These are phyloP conservation scores for Przewalskia tangutica DNA, from an alignment of 257 asterid species.

Conservation along the genomic window DNA sequence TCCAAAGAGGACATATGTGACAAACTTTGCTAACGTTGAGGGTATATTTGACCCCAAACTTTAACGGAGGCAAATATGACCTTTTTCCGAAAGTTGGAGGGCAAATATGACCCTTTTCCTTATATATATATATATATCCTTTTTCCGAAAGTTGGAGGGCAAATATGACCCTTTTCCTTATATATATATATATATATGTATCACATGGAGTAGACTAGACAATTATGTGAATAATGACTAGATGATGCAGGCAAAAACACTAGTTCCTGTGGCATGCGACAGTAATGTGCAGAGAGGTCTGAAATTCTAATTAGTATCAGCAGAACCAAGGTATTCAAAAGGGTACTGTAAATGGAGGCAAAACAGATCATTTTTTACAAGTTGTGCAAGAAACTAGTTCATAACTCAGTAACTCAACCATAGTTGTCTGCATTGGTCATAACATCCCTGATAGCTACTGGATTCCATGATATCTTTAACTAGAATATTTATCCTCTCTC, in stretches of 20 bases:
- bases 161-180: too few species aligned
- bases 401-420: neutral
- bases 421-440: neutral
- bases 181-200: too few species aligned
- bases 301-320: neutral
- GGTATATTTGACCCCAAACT: too few species aligned
- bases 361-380: neutral
- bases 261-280: neutral
- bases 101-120: too few species aligned
- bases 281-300: neutral
- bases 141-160: too few species aligned
- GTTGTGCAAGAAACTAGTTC: neutral
- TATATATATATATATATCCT: too few species aligned
- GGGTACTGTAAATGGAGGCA: neutral
- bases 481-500: neutral
- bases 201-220: too few species aligned
- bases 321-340: neutral
- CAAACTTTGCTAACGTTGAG: too few species aligned
- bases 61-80: too few species aligned
- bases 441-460: neutral
- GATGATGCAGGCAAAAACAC: neutral
- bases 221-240: neutral
- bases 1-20: too few species aligned
- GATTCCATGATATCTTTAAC: neutral
- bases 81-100: too few species aligned